A percentile compares a stretch with the other conserved stretches of the same genome.
Evolutionary conservation across 1,139 yeast genomes (phyloP).

Genomic region (Pneumocystis murina): DNA sequence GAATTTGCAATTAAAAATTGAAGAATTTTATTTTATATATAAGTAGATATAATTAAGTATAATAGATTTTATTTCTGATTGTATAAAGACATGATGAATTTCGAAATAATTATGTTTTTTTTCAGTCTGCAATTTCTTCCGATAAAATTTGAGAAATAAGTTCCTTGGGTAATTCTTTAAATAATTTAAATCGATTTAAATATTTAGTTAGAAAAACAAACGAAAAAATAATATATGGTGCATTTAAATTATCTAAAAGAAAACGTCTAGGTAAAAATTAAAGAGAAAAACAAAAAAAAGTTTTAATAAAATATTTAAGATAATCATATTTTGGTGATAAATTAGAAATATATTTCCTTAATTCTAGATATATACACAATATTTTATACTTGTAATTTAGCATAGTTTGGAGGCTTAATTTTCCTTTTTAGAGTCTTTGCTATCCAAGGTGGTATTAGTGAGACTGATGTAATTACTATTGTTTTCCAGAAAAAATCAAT

Average conservation of each 20-base stretch:
- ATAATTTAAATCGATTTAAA: not conserved
- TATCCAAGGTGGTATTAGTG: slow-evolving; percentile 82
- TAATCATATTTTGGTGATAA: not conserved
- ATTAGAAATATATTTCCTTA: not conserved
- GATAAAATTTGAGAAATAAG: not conserved
- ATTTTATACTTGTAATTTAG: slow-evolving; percentile 54
- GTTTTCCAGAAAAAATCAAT: slow-evolving; percentile 57
- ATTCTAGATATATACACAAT: slow-evolving; percentile 29
- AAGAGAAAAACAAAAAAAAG: not conserved
- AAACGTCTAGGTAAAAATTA: not conserved
- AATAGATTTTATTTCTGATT: not conserved
- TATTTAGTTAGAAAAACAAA: not conserved
- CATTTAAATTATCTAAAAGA: not conserved
- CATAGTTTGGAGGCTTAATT: slow-evolving; percentile 86
- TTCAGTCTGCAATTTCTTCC: not conserved
- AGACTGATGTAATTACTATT: slow-evolving; percentile 45
- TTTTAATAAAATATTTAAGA: not conserved
- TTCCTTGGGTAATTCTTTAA: not conserved
- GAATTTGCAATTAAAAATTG: not conserved
- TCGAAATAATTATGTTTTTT: not conserved
- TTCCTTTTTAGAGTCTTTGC: slow-evolving; percentile 58
- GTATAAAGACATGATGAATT: not conserved
- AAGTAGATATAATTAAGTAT: not conserved
- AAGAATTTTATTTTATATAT: not conserved
- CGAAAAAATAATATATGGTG: not conserved